phyloP scores from a whole-genome alignment of 345 rosid genomes.

The Cardamine resedifolia region DNA sequence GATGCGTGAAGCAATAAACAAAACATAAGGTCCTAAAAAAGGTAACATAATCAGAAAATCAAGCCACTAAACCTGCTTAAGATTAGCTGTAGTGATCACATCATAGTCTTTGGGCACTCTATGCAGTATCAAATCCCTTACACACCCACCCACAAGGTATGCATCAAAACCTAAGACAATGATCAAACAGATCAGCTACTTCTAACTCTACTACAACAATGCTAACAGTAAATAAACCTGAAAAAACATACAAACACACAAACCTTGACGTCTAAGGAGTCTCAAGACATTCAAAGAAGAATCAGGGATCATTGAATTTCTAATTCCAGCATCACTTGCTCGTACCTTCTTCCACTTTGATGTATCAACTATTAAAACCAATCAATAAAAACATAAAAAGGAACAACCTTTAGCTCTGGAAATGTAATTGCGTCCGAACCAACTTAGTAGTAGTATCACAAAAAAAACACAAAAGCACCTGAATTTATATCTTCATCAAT shows the following conservation, averaged over 20 bases:
- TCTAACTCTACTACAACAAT: neutral
- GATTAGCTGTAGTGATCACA: constrained; percentile 85
- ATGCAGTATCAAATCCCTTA: constrained; percentile 77
- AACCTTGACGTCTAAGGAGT: constrained; percentile 51
- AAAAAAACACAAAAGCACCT: constrained; percentile 22
- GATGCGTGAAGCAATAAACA: constrained; percentile 14
- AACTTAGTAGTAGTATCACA: constrained; percentile 1
- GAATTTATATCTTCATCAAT: constrained; percentile 30
- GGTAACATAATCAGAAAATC: neutral
- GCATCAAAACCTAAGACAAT: constrained; percentile 62
- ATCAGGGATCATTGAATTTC: constrained; percentile 48
- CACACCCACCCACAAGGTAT: constrained; percentile 95
- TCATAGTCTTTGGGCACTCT: constrained; percentile 90
- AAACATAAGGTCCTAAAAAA: neutral
- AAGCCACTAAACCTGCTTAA: constrained; percentile 54
- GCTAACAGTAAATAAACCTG: neutral
- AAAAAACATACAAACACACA: constrained; percentile 2
- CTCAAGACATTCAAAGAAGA: constrained; percentile 58
- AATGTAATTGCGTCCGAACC: neutral
- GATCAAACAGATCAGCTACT: constrained; percentile 12
- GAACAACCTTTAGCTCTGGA: constrained; percentile 1
- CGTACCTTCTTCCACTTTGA: constrained; percentile 65
- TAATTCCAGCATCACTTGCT: constrained; percentile 49
- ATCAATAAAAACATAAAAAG: constrained; percentile 3
- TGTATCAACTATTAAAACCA: constrained; percentile 42